These are phyloP conservation scores for Viola pubescens DNA, from an alignment of 441 rosid species.

Conservation along the genomic window DNA sequence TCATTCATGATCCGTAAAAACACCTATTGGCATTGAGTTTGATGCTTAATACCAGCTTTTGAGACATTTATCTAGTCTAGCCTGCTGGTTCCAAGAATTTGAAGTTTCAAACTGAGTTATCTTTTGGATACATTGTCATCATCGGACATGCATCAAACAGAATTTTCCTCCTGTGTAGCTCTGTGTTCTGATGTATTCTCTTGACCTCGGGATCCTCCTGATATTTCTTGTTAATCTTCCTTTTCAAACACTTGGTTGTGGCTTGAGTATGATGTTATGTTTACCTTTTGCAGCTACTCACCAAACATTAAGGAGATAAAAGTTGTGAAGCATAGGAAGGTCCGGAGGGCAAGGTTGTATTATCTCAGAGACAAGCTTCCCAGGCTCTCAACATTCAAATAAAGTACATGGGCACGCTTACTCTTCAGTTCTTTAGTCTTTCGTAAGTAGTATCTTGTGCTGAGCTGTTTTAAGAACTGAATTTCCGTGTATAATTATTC, in stretches of 20 bases:
- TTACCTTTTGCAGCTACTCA: conserved; percentile 50
- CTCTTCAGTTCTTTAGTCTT: conserved; percentile 9
- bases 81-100: not conserved
- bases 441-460: conserved; percentile 3
- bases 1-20: not conserved
- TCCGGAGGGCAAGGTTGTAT: conserved; percentile 83
- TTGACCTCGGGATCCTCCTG: not conserved
- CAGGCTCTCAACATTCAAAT: conserved; percentile 82
- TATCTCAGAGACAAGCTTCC: conserved; percentile 89
- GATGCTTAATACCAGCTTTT: not conserved
- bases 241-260: not conserved
- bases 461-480: conserved; percentile 15
- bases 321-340: conserved; percentile 68
- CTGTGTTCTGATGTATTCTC: not conserved
- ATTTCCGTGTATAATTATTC: conserved; percentile 4
- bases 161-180: not conserved
- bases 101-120: not conserved
- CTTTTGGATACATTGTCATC: not conserved
- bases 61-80: not conserved
- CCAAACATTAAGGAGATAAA: conserved; percentile 76
- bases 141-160: not conserved
- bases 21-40: not conserved
- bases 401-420: conserved; percentile 18
- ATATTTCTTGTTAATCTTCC: not conserved
- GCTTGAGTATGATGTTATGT: conserved; percentile 2